phyloP scores from a whole-genome alignment of 164 flowering plant genomes.

The Saururus chinensis region DNA sequence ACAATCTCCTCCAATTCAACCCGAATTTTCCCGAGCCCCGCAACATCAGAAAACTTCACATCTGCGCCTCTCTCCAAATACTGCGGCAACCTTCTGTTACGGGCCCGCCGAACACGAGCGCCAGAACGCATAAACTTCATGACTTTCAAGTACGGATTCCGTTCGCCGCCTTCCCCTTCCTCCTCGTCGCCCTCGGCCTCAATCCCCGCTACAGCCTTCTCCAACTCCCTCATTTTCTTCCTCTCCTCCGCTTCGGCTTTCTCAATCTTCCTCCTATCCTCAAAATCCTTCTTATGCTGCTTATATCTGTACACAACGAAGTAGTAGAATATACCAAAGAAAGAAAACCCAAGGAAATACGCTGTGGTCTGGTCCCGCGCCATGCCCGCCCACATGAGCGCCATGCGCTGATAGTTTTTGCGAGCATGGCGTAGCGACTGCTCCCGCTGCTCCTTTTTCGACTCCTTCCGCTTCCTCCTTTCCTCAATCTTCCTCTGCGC shows the following conservation, averaged over 20 bases:
- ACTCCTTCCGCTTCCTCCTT: constrained; percentile 35
- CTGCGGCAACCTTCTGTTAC: constrained; percentile 48
- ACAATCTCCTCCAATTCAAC: constrained; percentile 95
- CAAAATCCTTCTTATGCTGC: constrained; percentile 79
- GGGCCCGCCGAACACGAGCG: constrained; percentile 75
- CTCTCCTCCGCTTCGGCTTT: constrained; percentile 88
- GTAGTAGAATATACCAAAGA: constrained; percentile 60
- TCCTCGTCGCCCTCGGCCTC: constrained; percentile 51
- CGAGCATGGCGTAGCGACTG: constrained; percentile 32
- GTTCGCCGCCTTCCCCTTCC: constrained; percentile 25
- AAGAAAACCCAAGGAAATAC: constrained; percentile 48
- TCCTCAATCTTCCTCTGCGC: constrained; percentile 51
- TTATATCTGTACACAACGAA: constrained; percentile 62
- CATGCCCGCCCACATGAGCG: constrained; percentile 37
- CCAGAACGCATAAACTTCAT: constrained; percentile 86
- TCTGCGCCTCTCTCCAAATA: constrained; percentile 75
- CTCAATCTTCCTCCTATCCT: constrained; percentile 86
- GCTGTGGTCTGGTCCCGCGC: constrained; percentile 49
- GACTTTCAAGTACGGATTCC: constrained; percentile 54
- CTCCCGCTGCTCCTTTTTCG: constrained; percentile 34
- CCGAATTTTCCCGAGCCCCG: constrained; percentile 90
- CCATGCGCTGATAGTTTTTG: constrained; percentile 27
- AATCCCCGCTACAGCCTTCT: constrained; percentile 50
- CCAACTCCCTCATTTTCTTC: constrained; percentile 70
- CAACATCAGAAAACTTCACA: constrained; percentile 94